Evolutionary conservation across 169 alveolate species (phyloP), one percentile per base, ranked within the genome.

Genomic region (Cryptosporidium muris): DNA sequence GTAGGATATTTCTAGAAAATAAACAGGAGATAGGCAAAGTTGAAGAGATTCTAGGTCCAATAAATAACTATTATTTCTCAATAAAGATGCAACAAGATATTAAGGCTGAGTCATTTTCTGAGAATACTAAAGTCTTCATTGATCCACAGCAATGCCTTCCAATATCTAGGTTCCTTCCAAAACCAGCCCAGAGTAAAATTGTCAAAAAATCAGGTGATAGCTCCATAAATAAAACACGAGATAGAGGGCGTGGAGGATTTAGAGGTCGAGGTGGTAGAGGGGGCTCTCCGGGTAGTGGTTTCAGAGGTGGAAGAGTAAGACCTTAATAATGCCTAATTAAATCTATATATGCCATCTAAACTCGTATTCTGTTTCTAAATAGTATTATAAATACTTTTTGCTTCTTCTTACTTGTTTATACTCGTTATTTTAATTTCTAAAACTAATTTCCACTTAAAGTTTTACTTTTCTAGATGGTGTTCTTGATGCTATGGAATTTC

Each of bases 11-110:
- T 89, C 92, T 96, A 48, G 96, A 94, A 65, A 95, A 96, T 88
- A 96, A 96, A 80, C 95, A 95, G 65, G 98, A 96, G 88, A 93
- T 96, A 67, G 99, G 99, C 25, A 95, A 94, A 85, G 96, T 96
- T 9, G 99, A 96, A 80, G 99, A 96, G 81, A 95, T 96, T 34
- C 91, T 96, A 58, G 99, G 99, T 3, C 98, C 97, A 12, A 92
- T 95, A 51, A 94, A 94, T 68, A 40, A 60, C n/a, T 89, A 58
- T 52, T 91, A 80, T 81, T 95, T 94, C 90, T 93, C 97, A 8
- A 95, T 95, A 47, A 92, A 93, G 65, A 81, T 95, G 91, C 81
- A 67, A 66, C 95, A 85, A 25, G 97, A 96, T 5, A 88, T 94
- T 64, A 89, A 91, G 66, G 97, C 97, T 12, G 82, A 81, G 49